Conservation (phyloP, 2,329 filamentous ascomycete species). For the Diaporthe citri region DNA sequence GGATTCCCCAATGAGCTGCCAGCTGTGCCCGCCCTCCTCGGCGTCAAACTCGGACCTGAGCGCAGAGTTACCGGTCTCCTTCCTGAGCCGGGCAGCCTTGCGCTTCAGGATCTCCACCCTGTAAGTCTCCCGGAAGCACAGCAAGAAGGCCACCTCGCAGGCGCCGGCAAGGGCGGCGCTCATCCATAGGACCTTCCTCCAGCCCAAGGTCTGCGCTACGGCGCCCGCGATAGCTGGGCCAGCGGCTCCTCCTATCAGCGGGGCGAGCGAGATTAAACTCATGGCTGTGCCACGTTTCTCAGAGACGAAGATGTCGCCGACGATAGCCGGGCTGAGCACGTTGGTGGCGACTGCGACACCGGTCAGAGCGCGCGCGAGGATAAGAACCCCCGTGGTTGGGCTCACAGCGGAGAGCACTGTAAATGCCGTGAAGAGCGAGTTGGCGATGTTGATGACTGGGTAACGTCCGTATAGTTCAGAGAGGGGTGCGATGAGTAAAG, state of each 20-base stretch:
- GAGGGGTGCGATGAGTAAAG: slow-evolving; percentile 71
- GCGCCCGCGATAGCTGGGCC: slow-evolving; percentile 68
- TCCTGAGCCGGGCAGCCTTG: slow-evolving; percentile 51
- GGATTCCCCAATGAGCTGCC: slow-evolving; percentile 52
- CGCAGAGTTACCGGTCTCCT: slow-evolving; percentile 48
- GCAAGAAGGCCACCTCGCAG: slow-evolving; percentile 65
- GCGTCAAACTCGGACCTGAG: slow-evolving; percentile 51
- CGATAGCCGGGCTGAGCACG: slow-evolving; percentile 72
- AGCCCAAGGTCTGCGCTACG: slow-evolving; percentile 67
- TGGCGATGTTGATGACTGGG: slow-evolving; percentile 66
- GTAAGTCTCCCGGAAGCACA: slow-evolving; percentile 71
- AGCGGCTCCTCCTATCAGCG: slow-evolving; percentile 68
- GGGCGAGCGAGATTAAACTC: slow-evolving; percentile 68
- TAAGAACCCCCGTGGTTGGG: slow-evolving; percentile 60
- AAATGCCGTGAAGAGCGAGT: slow-evolving; percentile 62
- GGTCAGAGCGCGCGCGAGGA: slow-evolving; percentile 67
- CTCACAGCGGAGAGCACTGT: slow-evolving; percentile 62
- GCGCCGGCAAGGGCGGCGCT: slow-evolving; percentile 59
- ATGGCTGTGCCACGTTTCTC: slow-evolving; percentile 71
- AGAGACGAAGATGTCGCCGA: slow-evolving; percentile 71
- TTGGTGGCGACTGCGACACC: slow-evolving; percentile 75
- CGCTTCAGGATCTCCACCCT: slow-evolving; percentile 65
- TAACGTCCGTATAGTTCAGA: slow-evolving; percentile 72
- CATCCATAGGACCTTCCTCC: slow-evolving; percentile 67
- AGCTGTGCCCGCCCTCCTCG: slow-evolving; percentile 44